Base-by-base conservation (phyloP, 2,329 filamentous ascomycete species). In the Didymella exigua region DNA sequence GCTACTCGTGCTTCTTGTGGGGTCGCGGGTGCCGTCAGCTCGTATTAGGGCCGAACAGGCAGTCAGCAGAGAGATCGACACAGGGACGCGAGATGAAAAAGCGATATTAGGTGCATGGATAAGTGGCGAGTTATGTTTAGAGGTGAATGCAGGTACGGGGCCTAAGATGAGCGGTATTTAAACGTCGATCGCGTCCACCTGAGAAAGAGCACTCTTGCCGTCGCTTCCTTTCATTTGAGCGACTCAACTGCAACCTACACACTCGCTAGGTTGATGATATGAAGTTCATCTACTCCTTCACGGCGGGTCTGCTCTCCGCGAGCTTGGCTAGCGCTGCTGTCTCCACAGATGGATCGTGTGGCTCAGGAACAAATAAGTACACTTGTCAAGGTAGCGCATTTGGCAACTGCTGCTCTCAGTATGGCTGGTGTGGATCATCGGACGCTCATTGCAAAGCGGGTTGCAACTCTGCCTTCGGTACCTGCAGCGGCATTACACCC, bases 351-450 rank as follows among this genome's bases (percentile, higher is more conserved):
- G 78, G 76, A 14, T 69, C 66, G 16, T 80, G 79, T 48, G 79
- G 77, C n/a, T n/a, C n/a, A 19, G 77, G 74, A 38, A 60, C 69
- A 19, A 70, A 68, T 16, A 75, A 73, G 16, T 73, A 73, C 56
- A 79, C 77, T 23, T 80, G 79, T 58, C 60, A 69, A 31, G 77
- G 77, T n/a, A 78, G 75, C 55, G 43, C 59, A 9, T 79, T 75
- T 50, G 78, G 78, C 2, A 62, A 75, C 51, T 80, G 79, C 63
- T 81, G 78, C 65, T 79, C 76, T 14, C 67, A 63, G 49, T 71
- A 71, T 51, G 77, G 76, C 14, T 73, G 68, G 62, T 82, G 80
- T 50, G 73, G 72, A 21, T 61, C 61, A 9, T 67, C 65, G 4
- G 56, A 48, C 8, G 70, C 48, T 18, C 67, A 74, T 55, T 75